These are phyloP conservation scores for Carpinus fangiana DNA, from an alignment of 306 rosid species.

Conservation along the genomic window DNA sequence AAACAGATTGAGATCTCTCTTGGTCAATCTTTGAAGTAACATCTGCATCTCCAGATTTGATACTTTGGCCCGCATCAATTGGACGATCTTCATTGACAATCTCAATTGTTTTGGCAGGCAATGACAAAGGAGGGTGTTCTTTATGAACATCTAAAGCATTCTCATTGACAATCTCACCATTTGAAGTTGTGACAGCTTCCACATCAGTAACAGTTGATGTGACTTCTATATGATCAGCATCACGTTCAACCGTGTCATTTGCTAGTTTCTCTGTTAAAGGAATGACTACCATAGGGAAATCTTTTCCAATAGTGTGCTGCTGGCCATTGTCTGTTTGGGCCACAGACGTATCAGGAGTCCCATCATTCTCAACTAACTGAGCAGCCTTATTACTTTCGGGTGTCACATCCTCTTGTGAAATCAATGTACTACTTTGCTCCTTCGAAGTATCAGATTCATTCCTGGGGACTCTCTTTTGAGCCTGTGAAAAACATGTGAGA, in stretches of 20 bases:
- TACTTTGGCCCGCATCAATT: slow-evolving; percentile 40
- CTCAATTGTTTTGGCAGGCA: slow-evolving; percentile 41
- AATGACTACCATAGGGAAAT: slow-evolving; percentile 32
- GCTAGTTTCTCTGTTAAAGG: slow-evolving; percentile 35
- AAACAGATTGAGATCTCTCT: slow-evolving; percentile 48
- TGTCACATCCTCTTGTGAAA: slow-evolving; percentile 36
- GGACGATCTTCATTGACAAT: slow-evolving; percentile 42
- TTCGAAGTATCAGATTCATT: slow-evolving; percentile 35
- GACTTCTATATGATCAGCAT: slow-evolving; percentile 37
- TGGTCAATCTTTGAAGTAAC: slow-evolving; percentile 38
- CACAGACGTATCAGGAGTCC: slow-evolving; percentile 33
- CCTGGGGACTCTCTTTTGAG: slow-evolving; percentile 44
- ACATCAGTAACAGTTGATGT: slow-evolving; percentile 32
- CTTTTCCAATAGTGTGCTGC: slow-evolving; percentile 35
- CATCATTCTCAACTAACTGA: slow-evolving; percentile 45
- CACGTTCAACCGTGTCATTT: slow-evolving; percentile 47
- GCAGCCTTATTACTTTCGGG: slow-evolving; percentile 44
- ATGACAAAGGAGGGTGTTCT: slow-evolving; percentile 34
- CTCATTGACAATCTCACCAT: slow-evolving; percentile 45
- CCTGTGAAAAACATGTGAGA: slow-evolving; percentile 40
- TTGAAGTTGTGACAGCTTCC: slow-evolving; percentile 46
- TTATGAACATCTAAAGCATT: slow-evolving; percentile 46
- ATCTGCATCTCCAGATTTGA: slow-evolving; percentile 41
- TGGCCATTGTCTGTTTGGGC: slow-evolving; percentile 40
- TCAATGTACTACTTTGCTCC: slow-evolving; percentile 44